Evolutionary conservation across 768 basidiomycete species (phyloP).

Genomic region (Pholiota conissans): DNA sequence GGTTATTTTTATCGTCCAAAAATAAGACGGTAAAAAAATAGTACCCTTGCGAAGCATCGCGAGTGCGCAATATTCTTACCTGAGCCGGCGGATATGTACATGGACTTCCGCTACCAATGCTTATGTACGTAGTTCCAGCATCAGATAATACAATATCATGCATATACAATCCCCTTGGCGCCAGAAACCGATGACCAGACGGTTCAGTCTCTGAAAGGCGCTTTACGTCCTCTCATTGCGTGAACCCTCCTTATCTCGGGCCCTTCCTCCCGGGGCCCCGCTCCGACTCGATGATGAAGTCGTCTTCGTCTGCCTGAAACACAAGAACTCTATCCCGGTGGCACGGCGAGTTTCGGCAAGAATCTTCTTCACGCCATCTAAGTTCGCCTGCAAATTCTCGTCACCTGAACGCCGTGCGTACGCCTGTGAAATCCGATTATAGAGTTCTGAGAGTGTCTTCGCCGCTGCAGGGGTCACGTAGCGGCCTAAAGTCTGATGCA

Average conservation of each 20-base stretch:
- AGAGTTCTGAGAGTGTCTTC: conserved; percentile 85
- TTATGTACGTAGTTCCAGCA: background rate
- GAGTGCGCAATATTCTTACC: background rate
- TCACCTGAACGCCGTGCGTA: conserved; percentile 85
- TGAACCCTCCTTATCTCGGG: conserved; percentile 27
- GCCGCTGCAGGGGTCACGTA: conserved; percentile 84
- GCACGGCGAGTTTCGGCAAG: conserved; percentile 85
- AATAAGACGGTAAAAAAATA: background rate
- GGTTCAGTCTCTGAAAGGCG: background rate
- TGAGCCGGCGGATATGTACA: conserved; percentile 1
- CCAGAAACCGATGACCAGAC: background rate
- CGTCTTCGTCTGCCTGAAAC: conserved; percentile 79
- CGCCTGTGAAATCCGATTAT: conserved; percentile 92
- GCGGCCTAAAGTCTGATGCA: conserved; percentile 92
- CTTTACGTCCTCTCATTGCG: conserved; percentile 20
- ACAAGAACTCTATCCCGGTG: conserved; percentile 93
- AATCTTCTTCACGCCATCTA: conserved; percentile 91
- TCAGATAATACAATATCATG: background rate
- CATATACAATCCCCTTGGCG: background rate
- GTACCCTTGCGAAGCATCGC: background rate
- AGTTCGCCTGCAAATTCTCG: conserved; percentile 81
- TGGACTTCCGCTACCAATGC: background rate
- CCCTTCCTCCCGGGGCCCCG: conserved; percentile 17
- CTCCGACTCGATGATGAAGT: conserved; percentile 30
- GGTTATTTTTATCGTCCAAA: background rate